A percentile compares a stretch with the other conserved stretches of the same genome.
phyloP scores from a whole-genome alignment of 352 stramenopile species.

The Phytophthora fragariae region DNA sequence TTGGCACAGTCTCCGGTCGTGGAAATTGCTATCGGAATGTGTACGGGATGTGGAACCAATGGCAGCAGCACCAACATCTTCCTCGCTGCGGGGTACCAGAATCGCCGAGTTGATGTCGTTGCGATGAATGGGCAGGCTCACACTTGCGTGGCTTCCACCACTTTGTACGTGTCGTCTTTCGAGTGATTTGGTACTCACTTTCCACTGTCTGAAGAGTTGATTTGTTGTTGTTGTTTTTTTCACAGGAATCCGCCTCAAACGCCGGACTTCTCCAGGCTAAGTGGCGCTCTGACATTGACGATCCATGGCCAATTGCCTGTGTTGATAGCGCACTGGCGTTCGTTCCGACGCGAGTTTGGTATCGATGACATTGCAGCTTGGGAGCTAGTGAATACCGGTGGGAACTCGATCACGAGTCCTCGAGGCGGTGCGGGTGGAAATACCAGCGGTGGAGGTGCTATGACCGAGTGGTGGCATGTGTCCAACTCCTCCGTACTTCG shows the following conservation, averaged over 20 bases:
- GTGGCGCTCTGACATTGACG: slow-evolving; percentile 49
- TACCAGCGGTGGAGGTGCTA: slow-evolving; percentile 33
- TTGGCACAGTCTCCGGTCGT: slow-evolving; percentile 54
- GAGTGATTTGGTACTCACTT: neutral
- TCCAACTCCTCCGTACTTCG: slow-evolving; percentile 16
- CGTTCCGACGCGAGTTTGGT: slow-evolving; percentile 24
- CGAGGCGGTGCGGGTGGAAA: slow-evolving; percentile 36
- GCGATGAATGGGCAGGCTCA: slow-evolving; percentile 40
- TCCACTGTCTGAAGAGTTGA: neutral
- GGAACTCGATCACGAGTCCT: slow-evolving; percentile 34
- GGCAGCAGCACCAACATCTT: slow-evolving; percentile 38
- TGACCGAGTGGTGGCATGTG: slow-evolving; percentile 40
- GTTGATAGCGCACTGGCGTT: slow-evolving; percentile 57
- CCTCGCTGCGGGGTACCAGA: slow-evolving; percentile 62
- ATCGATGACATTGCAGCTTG: slow-evolving; percentile 34
- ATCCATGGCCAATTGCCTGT: slow-evolving; percentile 56
- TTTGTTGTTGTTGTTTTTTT: slow-evolving; percentile 7
- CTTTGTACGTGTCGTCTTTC: slow-evolving; percentile 22
- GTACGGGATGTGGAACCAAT: slow-evolving; percentile 27
- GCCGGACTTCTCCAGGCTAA: slow-evolving; percentile 61
- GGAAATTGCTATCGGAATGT: slow-evolving; percentile 47
- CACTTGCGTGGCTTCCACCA: slow-evolving; percentile 40
- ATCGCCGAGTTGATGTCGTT: slow-evolving; percentile 64
- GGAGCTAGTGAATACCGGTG: slow-evolving; percentile 30
- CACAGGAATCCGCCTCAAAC: slow-evolving; percentile 50